Evolutionary conservation across 495 filamentous ascomycete species (phyloP).

Genomic region (Penicillium simplicissimum): DNA sequence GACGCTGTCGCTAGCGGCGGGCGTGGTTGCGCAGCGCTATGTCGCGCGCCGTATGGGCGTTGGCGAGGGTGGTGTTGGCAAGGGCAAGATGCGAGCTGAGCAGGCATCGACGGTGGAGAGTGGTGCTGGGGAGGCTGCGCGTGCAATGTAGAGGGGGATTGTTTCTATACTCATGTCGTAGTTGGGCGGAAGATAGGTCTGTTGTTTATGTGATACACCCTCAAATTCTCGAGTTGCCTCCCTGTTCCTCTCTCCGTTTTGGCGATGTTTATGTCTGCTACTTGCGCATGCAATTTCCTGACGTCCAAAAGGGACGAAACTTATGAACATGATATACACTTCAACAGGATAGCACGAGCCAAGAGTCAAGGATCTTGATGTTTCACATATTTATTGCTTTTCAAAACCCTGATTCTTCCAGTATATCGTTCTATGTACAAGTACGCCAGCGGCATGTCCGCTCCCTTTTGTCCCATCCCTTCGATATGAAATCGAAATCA

Average conservation of each 20-base stretch:
- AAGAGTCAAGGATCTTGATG: slow-evolving; percentile 15
- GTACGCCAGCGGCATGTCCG: neutral
- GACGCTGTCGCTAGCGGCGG: slow-evolving; percentile 72
- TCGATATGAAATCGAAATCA: neutral
- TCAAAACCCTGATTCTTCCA: neutral
- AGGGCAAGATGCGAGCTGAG: slow-evolving; percentile 79
- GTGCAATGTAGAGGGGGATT: slow-evolving; percentile 52
- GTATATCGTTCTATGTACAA: slow-evolving; percentile 17
- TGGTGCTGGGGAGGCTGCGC: slow-evolving; percentile 80
- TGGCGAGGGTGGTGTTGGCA: slow-evolving; percentile 68
- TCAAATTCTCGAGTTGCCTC: slow-evolving; percentile 3
- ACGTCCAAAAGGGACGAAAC: neutral
- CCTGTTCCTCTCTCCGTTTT: neutral
- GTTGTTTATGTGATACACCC: slow-evolving; percentile 29
- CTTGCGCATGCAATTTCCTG: neutral
- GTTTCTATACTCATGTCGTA: slow-evolving; percentile 1
- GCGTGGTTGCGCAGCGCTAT: slow-evolving; percentile 92
- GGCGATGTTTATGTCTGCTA: neutral
- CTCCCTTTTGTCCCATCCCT: neutral
- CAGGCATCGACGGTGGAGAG: slow-evolving; percentile 67
- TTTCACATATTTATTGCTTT: neutral
- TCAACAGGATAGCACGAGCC: neutral
- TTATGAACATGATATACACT: neutral
- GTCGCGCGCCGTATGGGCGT: slow-evolving; percentile 95
- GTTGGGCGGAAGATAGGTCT: slow-evolving; percentile 3